Conservation (phyloP, 352 stramenopile species). For the Pseudoperonospora humuli region DNA sequence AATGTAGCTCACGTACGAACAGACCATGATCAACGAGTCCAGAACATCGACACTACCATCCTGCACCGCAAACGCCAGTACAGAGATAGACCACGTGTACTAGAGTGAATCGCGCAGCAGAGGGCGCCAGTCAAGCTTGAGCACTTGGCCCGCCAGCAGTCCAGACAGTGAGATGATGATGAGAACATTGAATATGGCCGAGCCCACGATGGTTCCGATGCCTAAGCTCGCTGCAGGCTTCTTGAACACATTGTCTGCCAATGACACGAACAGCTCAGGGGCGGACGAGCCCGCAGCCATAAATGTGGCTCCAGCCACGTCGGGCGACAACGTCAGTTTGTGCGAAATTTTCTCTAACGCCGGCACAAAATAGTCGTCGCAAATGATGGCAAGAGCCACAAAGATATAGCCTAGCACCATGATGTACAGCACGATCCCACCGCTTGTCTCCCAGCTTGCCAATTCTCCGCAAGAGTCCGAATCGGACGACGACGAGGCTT, state of each 20-base stretch:
- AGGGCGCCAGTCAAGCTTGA: slow-evolving; percentile 67
- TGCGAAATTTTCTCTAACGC: slow-evolving; percentile 72
- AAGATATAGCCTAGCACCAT: slow-evolving; percentile 67
- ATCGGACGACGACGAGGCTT: slow-evolving; percentile 11
- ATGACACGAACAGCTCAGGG: slow-evolving; percentile 73
- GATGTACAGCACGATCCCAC: slow-evolving; percentile 57
- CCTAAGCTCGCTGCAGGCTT: slow-evolving; percentile 58
- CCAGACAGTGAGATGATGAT: slow-evolving; percentile 82
- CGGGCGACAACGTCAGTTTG: slow-evolving; percentile 46
- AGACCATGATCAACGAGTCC: slow-evolving; percentile 60
- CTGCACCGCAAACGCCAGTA: slow-evolving; percentile 48
- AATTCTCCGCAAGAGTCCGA: slow-evolving; percentile 30
- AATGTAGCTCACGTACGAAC: slow-evolving; percentile 63
- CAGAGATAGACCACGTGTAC: slow-evolving; percentile 59
- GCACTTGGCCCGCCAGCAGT: slow-evolving; percentile 48
- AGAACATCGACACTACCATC: slow-evolving; percentile 50
- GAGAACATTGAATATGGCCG: slow-evolving; percentile 83
- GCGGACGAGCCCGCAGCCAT: slow-evolving; percentile 78
- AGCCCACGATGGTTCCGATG: slow-evolving; percentile 81
- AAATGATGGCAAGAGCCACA: slow-evolving; percentile 82
- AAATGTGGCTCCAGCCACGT: slow-evolving; percentile 79
- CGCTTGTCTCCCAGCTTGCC: slow-evolving; percentile 41
- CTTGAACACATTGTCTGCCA: slow-evolving; percentile 70
- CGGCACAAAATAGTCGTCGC: slow-evolving; percentile 84
- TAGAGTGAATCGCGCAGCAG: slow-evolving; percentile 74